phyloP scores from a whole-genome alignment of 2,329 filamentous ascomycete species.

The Zasmidium cellare region DNA sequence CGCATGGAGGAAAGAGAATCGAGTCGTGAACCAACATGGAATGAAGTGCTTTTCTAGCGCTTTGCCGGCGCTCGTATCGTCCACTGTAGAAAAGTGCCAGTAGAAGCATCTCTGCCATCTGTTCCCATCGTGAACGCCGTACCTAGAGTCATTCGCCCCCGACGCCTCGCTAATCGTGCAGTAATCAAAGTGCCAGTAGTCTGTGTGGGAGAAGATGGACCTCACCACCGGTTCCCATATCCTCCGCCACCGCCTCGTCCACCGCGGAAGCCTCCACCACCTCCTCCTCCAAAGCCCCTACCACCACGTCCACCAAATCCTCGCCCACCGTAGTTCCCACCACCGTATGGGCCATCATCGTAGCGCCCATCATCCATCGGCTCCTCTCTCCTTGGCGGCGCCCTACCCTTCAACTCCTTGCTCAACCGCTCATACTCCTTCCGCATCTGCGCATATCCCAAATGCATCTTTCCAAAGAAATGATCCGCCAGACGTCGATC shows the following conservation, averaged over 20 bases:
- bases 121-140: not conserved
- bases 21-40: too few species aligned
- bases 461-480: conserved; percentile 99
- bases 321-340: conserved; percentile 32
- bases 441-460: conserved; percentile 97
- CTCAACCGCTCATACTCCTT: conserved; percentile 86
- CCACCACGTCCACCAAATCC: conserved; percentile 14
- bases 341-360: conserved; percentile 46
- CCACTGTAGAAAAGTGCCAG: not conserved
- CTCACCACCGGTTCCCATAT: not conserved
- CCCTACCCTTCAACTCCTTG: conserved; percentile 77
- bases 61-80: too few species aligned
- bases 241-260: conserved; percentile 15
- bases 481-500: conserved; percentile 92
- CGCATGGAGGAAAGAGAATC: too few species aligned
- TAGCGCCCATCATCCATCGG: conserved; percentile 37
- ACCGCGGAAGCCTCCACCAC: conserved; percentile 19
- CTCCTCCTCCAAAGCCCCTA: conserved; percentile 20
- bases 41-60: too few species aligned
- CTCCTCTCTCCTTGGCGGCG: conserved; percentile 59
- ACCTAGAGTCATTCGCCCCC: not conserved
- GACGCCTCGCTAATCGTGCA: conserved; percentile 1
- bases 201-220: not conserved
- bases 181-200: not conserved
- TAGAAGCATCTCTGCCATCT: not conserved